A percentile compares a stretch with the other conserved stretches of the same genome.
Evolutionary conservation across 164 flowering plant genomes (phyloP).

Genomic region (Nelumbo lutea): DNA sequence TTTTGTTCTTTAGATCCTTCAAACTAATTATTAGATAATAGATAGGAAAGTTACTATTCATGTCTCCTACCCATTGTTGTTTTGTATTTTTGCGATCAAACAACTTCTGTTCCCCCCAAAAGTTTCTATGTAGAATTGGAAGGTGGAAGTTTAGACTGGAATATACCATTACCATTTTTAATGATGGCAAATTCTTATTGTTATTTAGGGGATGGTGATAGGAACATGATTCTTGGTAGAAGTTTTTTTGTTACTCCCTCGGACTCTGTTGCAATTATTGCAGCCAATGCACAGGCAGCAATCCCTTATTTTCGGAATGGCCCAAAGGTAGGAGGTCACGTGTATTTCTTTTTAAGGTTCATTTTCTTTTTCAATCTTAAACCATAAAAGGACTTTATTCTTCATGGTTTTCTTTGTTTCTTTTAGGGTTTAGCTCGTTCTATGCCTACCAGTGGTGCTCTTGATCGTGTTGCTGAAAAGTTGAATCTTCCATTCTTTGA

Average conservation of each 20-base stretch:
- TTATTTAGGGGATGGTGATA: slow-evolving; percentile 86
- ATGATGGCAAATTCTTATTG: too few species aligned
- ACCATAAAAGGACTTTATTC: neutral
- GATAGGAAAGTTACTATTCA: too few species aligned
- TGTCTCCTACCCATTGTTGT: too few species aligned
- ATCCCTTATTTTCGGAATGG: slow-evolving; percentile 87
- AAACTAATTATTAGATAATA: too few species aligned
- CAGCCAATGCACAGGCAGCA: slow-evolving; percentile 89
- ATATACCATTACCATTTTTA: too few species aligned
- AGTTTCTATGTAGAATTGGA: too few species aligned
- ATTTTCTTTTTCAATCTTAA: neutral
- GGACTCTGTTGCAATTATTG: slow-evolving; percentile 95
- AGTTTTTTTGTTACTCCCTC: slow-evolving; percentile 93
- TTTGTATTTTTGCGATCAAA: too few species aligned
- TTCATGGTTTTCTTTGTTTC: neutral
- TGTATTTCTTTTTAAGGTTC: neutral
- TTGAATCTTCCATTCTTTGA: slow-evolving; percentile 87
- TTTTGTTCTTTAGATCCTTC: too few species aligned
- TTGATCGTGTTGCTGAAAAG: slow-evolving; percentile 89
- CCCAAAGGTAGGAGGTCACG: slow-evolving; percentile 52
- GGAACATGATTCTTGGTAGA: slow-evolving; percentile 93
- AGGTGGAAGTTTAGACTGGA: too few species aligned
- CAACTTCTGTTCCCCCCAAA: too few species aligned
- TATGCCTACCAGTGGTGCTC: slow-evolving; percentile 99
- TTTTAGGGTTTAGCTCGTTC: slow-evolving; percentile 92